Evolutionary conservation across 2,329 filamentous ascomycete genomes (phyloP), one percentile per base, ranked within the genome.

Genomic region (Aureobasidium mangrovei): DNA sequence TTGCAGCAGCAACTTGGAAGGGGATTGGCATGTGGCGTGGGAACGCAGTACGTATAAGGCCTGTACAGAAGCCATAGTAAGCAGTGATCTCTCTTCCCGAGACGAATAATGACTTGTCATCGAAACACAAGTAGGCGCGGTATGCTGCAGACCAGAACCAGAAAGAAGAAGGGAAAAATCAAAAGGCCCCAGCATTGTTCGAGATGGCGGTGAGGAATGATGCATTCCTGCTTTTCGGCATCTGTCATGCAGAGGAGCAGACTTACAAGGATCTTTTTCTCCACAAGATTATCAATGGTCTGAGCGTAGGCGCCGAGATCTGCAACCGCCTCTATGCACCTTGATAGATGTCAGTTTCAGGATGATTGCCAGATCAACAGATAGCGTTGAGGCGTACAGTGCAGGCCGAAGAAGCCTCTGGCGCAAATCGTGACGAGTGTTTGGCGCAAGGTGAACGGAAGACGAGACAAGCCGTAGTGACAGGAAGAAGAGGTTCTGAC

Each of bases 281-380:
- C 47, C 47, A 51, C 47, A 51, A 51, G 28, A 51, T 42, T 39
- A 29, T 24, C 24, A 28, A 38, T 43, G 49, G 49, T 53, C 49
- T 53, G 33, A 44, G 49, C 49, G 39, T 36, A 40, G 40, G 49
- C 40, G 40, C 38, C 40, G 43, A 32, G 49, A 53, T 44, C 39
- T 53, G 49, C 49, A 53, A 32, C 39, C 49, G 49, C 49, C 49
- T 53, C 32, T 44, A 53, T 53, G 49, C 49, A 53, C 49, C 31
- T 53, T 38, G 49, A 53, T 53, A 44, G 49, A 53, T 53, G 49
- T 53, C 49, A 53, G 49, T 53, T 44, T 53, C 49, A 53, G 31
- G 40, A 53, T 53, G 39, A 53, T 36, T 38, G 31, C 26, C 12
- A 26, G 32, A 38, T 53, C 49, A 43, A 35, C 28, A 38, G 31